Evolutionary conservation across 2,329 filamentous ascomycete species (phyloP).

Genomic region (Neofusicoccum umdonicola): DNA sequence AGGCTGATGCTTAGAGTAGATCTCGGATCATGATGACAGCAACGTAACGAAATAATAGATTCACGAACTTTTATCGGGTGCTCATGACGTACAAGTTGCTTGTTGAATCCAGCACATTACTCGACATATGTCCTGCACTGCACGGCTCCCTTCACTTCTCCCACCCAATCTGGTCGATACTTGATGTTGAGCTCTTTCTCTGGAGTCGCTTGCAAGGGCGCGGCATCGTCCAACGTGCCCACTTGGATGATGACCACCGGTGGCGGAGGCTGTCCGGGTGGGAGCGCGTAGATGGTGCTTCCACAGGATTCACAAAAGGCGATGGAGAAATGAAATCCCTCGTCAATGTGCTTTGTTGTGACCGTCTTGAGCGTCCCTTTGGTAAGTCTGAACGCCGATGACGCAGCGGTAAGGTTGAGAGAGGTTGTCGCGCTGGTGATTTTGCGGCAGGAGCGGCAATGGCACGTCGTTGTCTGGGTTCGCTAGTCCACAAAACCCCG

Average conservation of each 20-base stretch:
- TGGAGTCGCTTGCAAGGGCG: not conserved
- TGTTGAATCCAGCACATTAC: too few species aligned
- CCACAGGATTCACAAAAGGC: not conserved
- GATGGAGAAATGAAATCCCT: not conserved
- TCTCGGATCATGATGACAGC: too few species aligned
- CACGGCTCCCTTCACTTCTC: not conserved
- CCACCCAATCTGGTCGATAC: not conserved
- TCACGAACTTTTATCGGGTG: too few species aligned
- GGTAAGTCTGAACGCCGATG: not conserved
- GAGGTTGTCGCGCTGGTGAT: not conserved
- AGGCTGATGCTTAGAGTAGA: not conserved
- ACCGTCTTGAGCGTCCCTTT: not conserved
- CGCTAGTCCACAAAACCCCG: not conserved
- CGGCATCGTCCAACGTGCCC: not conserved
- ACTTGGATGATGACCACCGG: not conserved
- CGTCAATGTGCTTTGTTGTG: not conserved
- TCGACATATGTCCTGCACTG: not conserved
- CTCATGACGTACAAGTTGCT: too few species aligned
- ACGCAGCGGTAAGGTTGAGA: not conserved
- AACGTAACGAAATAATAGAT: too few species aligned
- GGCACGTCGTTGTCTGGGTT: not conserved
- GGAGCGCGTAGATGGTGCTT: not conserved
- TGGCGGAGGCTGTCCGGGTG: not conserved
- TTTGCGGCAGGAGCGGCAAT: not conserved
- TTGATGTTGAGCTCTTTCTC: not conserved